Percentiles rank a stretch among this genome's conserved stretches.
These are phyloP conservation scores for Auricularia sp. DNA, from an alignment of 768 basidiomycete species.

Conservation along the genomic window DNA sequence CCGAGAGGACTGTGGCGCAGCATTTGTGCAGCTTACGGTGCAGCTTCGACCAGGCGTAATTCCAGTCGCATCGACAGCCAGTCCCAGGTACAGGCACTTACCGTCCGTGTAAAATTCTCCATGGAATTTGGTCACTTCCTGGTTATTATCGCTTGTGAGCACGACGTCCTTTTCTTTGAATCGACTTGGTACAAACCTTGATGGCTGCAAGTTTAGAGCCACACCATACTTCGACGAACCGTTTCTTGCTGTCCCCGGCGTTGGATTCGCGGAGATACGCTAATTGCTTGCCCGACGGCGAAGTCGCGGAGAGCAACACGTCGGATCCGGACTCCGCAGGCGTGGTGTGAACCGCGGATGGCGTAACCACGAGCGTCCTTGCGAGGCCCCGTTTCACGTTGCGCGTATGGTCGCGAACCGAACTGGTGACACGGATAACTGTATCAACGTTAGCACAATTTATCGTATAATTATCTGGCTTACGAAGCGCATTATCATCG, in stretches of 20 bases:
- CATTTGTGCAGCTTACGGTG: too few relatives aligned
- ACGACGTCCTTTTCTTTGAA: too few relatives aligned
- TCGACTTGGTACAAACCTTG: constrained; percentile 9
- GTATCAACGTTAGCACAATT: background rate
- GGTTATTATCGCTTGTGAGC: background rate
- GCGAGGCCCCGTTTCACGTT: constrained; percentile 37
- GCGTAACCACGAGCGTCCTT: constrained; percentile 26
- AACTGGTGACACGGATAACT: constrained; percentile 32
- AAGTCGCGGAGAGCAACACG: background rate
- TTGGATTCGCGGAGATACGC: background rate
- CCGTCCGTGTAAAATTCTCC: constrained; percentile 56
- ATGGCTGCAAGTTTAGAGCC: constrained; percentile 33
- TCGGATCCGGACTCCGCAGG: constrained; percentile 9
- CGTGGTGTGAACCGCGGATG: constrained; percentile 12
- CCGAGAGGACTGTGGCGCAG: too few relatives aligned
- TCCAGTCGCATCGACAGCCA: background rate
- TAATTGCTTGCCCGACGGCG: background rate
- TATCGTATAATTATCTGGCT: background rate
- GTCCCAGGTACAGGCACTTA: constrained; percentile 12
- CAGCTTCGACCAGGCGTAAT: too few relatives aligned
- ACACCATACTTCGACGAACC: constrained; percentile 53
- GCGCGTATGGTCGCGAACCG: constrained; percentile 38
- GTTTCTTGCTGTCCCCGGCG: constrained; percentile 21
- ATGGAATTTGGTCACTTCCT: constrained; percentile 48
- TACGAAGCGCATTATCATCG: background rate